Conservation (phyloP, 2,329 filamentous ascomycete genomes). For the Penicillium freii region DNA sequence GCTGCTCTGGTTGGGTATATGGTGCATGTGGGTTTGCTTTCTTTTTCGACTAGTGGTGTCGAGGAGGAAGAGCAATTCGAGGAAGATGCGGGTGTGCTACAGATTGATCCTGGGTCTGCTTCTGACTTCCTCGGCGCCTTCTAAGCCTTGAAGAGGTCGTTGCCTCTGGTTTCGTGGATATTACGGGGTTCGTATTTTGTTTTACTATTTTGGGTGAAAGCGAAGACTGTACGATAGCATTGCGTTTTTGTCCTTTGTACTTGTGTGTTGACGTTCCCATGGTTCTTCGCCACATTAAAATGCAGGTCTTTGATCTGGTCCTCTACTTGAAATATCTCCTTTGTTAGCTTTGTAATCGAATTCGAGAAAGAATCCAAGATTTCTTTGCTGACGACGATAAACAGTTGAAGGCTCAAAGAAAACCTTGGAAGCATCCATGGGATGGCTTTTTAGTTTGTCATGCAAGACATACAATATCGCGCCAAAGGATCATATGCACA, state of each 20-base stretch:
- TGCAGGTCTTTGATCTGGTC: background rate
- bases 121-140: slow-evolving; percentile 18
- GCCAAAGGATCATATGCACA: background rate
- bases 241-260: background rate
- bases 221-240: slow-evolving; percentile 12
- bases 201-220: background rate
- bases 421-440: background rate
- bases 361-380: background rate
- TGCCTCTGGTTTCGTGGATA: background rate
- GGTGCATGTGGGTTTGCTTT: slow-evolving; percentile 32
- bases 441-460: background rate
- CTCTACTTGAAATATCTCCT: background rate
- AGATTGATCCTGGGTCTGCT: slow-evolving; percentile 14
- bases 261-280: background rate
- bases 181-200: background rate
- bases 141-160: background rate
- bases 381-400: background rate
- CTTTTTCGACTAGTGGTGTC: slow-evolving; percentile 1
- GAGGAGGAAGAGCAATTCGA: slow-evolving; percentile 10
- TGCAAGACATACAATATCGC: background rate
- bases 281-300: background rate
- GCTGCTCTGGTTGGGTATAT: slow-evolving; percentile 40
- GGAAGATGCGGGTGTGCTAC: slow-evolving; percentile 3
- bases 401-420: background rate
- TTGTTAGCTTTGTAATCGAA: background rate